Percentiles rank a stretch among this genome's conserved stretches.
phyloP scores from a whole-genome alignment of 495 filamentous ascomycete genomes.

The Glarea lozoyensis region DNA sequence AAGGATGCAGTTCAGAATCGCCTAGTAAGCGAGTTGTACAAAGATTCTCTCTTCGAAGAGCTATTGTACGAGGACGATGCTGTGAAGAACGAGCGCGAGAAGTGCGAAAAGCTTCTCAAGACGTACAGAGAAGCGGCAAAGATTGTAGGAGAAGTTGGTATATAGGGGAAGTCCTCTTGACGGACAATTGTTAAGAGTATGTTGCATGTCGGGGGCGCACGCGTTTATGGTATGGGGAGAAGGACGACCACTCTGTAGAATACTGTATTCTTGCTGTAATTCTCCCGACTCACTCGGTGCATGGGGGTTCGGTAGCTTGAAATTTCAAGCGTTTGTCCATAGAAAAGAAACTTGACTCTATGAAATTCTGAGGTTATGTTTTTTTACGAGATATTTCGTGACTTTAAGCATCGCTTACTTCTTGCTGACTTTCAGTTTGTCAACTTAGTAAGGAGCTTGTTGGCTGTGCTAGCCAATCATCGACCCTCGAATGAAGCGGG shows the following conservation, averaged over 20 bases:
- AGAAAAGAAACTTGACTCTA: conserved; percentile 13
- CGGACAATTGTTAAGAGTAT: conserved; percentile 12
- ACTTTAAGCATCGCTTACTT: no score
- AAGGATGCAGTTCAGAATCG: conserved; percentile 97
- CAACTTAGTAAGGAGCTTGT: no score
- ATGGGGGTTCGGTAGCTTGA: conserved; percentile 3
- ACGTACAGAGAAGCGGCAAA: conserved; percentile 96
- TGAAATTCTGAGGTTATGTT: no score
- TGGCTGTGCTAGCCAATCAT: no score
- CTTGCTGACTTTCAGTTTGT: no score
- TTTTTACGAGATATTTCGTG: no score
- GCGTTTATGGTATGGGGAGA: conserved; percentile 7
- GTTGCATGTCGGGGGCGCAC: conserved; percentile 11
- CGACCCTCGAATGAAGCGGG: no score
- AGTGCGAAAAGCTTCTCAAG: conserved; percentile 87
- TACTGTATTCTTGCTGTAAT: conserved; percentile 18
- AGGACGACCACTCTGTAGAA: conserved; percentile 18
- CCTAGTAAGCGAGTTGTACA: conserved; percentile 91
- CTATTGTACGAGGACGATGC: conserved; percentile 94
- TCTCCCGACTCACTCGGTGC: conserved; percentile 10
- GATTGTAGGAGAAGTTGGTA: conserved; percentile 94
- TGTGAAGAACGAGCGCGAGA: conserved; percentile 94
- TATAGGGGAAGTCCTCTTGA: conserved; percentile 20
- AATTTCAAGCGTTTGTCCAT: conserved; percentile 11
- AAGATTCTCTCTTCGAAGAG: conserved; percentile 86